These are phyloP conservation scores for Fusarium sp. DNA, from an alignment of 2,329 filamentous ascomycete species.

Conservation along the genomic window DNA sequence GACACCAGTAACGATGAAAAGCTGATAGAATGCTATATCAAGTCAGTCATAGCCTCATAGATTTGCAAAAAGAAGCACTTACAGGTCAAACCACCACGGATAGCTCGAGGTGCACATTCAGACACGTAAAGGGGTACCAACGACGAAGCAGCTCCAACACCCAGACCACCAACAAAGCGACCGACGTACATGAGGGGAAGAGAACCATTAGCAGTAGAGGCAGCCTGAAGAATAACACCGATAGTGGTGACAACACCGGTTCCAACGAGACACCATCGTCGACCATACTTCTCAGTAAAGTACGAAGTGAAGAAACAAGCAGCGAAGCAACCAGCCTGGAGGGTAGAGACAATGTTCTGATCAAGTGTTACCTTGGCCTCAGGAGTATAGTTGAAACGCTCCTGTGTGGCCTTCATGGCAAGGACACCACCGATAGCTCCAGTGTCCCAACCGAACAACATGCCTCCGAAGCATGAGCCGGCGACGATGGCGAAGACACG, in stretches of 20 bases:
- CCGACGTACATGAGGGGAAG: conserved; percentile 74
- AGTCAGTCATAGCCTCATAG: neutral
- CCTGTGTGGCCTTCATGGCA: conserved; percentile 68
- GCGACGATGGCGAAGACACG: conserved; percentile 72
- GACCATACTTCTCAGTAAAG: conserved; percentile 66
- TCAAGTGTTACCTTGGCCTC: conserved; percentile 63
- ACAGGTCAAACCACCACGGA: conserved; percentile 62
- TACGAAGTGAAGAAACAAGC: conserved; percentile 69
- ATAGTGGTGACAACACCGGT: conserved; percentile 68
- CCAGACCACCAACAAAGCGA: conserved; percentile 64
- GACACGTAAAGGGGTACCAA: conserved; percentile 60
- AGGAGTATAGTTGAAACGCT: conserved; percentile 53
- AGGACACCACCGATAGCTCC: conserved; percentile 77
- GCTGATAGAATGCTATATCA: conserved; percentile 58
- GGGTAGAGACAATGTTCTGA: conserved; percentile 76
- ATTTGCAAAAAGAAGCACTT: conserved; percentile 7
- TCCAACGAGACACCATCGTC: conserved; percentile 65
- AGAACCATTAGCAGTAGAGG: conserved; percentile 64
- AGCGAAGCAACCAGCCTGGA: conserved; percentile 76
- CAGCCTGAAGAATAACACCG: conserved; percentile 73
- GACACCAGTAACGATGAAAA: conserved; percentile 60
- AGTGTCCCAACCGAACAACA: conserved; percentile 65
- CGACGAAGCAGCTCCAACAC: conserved; percentile 62
- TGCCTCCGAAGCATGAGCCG: conserved; percentile 75
- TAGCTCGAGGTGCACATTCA: conserved; percentile 63